phyloP scores from a whole-genome alignment of 2,329 filamentous ascomycete species.

The Aureobasidium zeae region DNA sequence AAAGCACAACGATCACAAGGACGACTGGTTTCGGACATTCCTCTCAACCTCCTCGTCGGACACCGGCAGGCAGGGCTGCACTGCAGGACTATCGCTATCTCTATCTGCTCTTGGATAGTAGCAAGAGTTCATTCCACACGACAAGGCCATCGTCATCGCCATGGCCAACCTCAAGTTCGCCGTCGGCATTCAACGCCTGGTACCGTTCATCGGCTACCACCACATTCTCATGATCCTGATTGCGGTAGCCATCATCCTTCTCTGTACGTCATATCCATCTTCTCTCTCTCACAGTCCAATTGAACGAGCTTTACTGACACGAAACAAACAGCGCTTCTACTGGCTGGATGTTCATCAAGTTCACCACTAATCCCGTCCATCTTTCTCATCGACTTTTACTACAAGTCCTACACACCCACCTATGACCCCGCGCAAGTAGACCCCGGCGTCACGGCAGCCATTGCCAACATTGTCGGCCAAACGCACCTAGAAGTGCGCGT shows the following conservation, averaged over 20 bases:
- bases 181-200: constrained; percentile 45
- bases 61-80: constrained; percentile 4
- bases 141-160: too few species aligned
- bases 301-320: constrained; percentile 9
- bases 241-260: constrained; percentile 81
- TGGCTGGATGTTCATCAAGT: constrained; percentile 94
- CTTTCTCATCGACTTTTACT: constrained; percentile 97
- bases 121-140: constrained; percentile 4
- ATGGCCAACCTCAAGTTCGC: constrained; percentile 44
- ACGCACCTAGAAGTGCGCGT: constrained; percentile 83
- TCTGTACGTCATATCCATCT: constrained; percentile 59
- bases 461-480: constrained; percentile 78
- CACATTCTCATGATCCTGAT: constrained; percentile 98
- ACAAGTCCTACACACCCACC: constrained; percentile 71
- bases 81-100: background rate
- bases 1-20: background rate
- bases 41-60: constrained; percentile 1
- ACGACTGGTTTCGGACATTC: constrained; percentile 1
- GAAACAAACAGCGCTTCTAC: constrained; percentile 60
- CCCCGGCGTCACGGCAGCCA: constrained; percentile 75
- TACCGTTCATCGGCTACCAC: constrained; percentile 58
- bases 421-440: constrained; percentile 84
- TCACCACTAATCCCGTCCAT: constrained; percentile 91
- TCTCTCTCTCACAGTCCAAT: too few species aligned
- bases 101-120: too few species aligned